phyloP scores from a whole-genome alignment of 1,284 basidiomycete genomes.

The Rhodofomes roseus region DNA sequence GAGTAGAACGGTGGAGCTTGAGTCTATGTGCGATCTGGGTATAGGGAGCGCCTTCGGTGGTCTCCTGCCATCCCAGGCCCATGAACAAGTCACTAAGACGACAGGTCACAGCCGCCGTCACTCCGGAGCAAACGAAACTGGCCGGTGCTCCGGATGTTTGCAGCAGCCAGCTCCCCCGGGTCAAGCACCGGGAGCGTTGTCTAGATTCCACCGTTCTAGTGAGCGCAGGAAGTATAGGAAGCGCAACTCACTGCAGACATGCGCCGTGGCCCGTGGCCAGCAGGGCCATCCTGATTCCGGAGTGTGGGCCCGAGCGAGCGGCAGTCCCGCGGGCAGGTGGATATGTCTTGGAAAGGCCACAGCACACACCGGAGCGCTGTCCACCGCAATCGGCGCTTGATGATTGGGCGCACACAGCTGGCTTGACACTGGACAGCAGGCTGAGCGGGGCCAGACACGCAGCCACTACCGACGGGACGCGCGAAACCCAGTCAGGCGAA shows the following conservation, averaged over 20 bases:
- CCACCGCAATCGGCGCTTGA: slow-evolving; percentile 3
- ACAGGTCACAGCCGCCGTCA: not conserved
- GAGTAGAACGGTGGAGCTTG: too few species aligned
- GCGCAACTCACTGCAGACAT: not conserved
- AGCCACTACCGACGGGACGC: not conserved
- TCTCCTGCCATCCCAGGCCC: too few species aligned
- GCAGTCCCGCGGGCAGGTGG: not conserved
- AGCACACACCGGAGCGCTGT: not conserved
- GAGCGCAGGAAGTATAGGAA: not conserved
- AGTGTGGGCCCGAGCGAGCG: not conserved
- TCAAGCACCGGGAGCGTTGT: not conserved
- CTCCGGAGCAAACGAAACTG: not conserved
- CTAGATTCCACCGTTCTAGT: not conserved
- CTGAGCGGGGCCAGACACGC: not conserved
- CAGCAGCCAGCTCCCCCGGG: not conserved
- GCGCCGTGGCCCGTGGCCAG: not conserved
- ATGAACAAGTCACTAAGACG: not conserved
- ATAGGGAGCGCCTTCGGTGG: too few species aligned
- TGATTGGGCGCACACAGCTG: slow-evolving; percentile 2
- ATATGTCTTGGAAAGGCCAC: not conserved
- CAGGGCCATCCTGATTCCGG: not conserved
- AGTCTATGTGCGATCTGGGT: too few species aligned
- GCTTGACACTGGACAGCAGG: not conserved
- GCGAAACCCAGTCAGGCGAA: not conserved
- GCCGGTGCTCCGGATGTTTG: not conserved